Evolutionary conservation across 345 rosid species (phyloP), one percentile per base, ranked within the genome.

Genomic region (Acer saccharum): DNA sequence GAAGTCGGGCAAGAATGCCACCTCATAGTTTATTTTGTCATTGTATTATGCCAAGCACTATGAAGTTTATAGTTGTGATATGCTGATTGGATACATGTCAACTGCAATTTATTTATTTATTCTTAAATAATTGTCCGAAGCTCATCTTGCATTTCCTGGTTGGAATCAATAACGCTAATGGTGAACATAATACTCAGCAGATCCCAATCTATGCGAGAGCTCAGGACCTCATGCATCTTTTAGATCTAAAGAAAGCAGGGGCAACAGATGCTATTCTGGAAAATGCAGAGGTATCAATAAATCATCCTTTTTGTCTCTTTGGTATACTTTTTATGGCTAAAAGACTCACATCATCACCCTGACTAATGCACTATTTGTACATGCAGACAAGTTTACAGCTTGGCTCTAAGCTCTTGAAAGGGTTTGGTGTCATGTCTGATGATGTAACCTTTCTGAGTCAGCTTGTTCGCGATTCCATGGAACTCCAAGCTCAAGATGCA

Each of bases 381-480:
- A 41, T 81, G 79, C 94, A 95, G 99, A 93, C 98, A 41, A 95
- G 99, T 78, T 81, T 95, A 75, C 98, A 93, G 78, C 89, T 95
- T 20, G 99, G 99, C 71, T 95, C 98, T 14, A 93, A 87, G 90
- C 90, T 95, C 81, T 82, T 95, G 87, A 92, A 84, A 85, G 96
- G 93, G 16, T 86, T 95, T 62, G 99, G 99, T 41, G 97, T 93
- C 78, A 95, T 95, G 99, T 95, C 99, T 46, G 99, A 95, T 79
- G 99, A 95, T 23, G 98, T 95, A 11, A 85, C 90, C 81, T 91
- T 93, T 79, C 83, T 93, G 16, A 83, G 98, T 62, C 87, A 82
- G 82, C 87, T 93, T 48, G 85, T 93, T 54, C 86, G 98, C 63
- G 87, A 92, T 63, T 95, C 99, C 74, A 90, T 93, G 96, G 99